Percentiles rank a stretch among this genome's conserved stretches.
These are phyloP conservation scores for Glycine soja DNA, from an alignment of 306 rosid species.

Conservation along the genomic window DNA sequence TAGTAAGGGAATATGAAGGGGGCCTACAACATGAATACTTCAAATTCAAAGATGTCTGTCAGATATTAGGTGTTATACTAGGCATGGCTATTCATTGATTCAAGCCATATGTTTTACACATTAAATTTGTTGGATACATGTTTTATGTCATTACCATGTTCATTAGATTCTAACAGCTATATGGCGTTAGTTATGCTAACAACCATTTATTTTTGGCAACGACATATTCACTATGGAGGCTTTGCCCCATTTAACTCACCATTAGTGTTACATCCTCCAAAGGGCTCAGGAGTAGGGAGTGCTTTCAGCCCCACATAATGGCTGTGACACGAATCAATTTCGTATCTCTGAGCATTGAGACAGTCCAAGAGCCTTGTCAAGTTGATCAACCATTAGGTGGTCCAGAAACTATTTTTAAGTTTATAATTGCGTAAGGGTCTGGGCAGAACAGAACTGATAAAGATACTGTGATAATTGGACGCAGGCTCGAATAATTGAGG, in stretches of 20 bases:
- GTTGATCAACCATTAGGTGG: not conserved
- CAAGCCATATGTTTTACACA: not conserved
- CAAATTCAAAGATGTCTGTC: not conserved
- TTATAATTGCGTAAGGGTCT: not conserved
- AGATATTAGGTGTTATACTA: not conserved
- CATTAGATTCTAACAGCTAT: slow-evolving; percentile 1
- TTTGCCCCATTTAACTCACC: slow-evolving; percentile 12
- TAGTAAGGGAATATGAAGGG: not conserved
- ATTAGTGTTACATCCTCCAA: slow-evolving; percentile 7
- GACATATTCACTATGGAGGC: not conserved
- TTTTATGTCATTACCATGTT: slow-evolving; percentile 21
- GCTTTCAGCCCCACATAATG: slow-evolving; percentile 4
- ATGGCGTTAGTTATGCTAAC: not conserved
- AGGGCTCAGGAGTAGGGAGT: not conserved
- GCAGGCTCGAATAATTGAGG: not conserved
- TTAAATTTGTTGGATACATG: slow-evolving; percentile 26
- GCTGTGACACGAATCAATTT: not conserved
- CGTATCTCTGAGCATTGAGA: not conserved
- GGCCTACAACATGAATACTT: slow-evolving; percentile 9
- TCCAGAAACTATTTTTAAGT: not conserved
- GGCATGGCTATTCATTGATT: not conserved
- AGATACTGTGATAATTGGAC: not conserved
- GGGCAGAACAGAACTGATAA: not conserved
- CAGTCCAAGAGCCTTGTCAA: not conserved
- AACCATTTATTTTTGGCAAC: not conserved